phyloP scores from a whole-genome alignment of 306 rosid genomes.

The Quillaja saponaria region DNA sequence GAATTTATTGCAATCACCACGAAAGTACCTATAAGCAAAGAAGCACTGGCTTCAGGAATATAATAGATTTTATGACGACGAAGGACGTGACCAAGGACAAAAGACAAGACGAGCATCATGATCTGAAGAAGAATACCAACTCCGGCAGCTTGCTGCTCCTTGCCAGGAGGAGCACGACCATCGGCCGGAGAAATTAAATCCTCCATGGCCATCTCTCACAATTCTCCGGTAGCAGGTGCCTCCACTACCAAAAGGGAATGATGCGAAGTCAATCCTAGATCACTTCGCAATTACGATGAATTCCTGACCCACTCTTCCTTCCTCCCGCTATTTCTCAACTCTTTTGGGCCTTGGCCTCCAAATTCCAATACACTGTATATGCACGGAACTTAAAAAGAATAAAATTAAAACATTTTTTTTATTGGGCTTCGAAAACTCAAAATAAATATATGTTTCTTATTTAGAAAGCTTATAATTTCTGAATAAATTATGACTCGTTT shows the following conservation, averaged over 20 bases:
- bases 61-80: constrained; percentile 87
- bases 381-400: no score
- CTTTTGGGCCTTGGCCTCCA: not conserved
- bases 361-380: no score
- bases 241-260: not conserved
- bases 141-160: constrained; percentile 99
- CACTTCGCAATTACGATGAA: not conserved
- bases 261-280: not conserved
- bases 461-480: no score
- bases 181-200: constrained; percentile 76
- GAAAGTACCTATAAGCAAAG: constrained; percentile 80
- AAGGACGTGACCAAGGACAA: constrained; percentile 96
- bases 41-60: constrained; percentile 98
- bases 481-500: no score
- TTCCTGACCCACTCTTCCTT: constrained; percentile 13
- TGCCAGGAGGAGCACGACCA: constrained; percentile 57
- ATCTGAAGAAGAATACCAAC: constrained; percentile 98
- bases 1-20: not conserved
- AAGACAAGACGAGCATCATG: constrained; percentile 96
- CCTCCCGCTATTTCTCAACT: not conserved
- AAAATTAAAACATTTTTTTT: no score
- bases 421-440: no score
- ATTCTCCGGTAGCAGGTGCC: constrained; percentile 19
- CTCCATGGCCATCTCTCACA: constrained; percentile 51
- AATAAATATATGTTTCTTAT: no score